phyloP scores from a whole-genome alignment of 1,139 yeast species.

The Hansenula lynferdii region DNA sequence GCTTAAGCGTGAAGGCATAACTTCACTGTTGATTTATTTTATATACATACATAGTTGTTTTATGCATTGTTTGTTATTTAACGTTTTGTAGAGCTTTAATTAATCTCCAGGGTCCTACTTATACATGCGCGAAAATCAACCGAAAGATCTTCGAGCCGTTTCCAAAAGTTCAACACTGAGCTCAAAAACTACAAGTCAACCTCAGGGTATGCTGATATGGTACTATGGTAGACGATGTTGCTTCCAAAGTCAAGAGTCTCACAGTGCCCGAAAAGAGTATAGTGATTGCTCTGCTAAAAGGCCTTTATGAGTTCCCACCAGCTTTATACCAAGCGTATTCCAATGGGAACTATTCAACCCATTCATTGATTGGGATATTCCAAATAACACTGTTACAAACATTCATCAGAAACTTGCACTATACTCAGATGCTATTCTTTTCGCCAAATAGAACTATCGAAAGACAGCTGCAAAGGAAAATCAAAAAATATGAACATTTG shows the following conservation, averaged over 20 bases:
- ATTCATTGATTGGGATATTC: neutral
- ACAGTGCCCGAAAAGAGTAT: neutral
- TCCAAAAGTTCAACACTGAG: too few relatives aligned
- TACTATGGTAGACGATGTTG: too few relatives aligned
- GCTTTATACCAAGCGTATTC: neutral
- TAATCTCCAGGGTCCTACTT: too few relatives aligned
- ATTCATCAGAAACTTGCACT: slow-evolving; percentile 1
- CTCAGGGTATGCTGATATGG: too few relatives aligned
- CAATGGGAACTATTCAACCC: neutral
- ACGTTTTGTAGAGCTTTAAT: too few relatives aligned
- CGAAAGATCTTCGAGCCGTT: too few relatives aligned
- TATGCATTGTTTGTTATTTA: too few relatives aligned
- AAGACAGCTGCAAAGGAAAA: neutral
- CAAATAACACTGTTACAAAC: slow-evolving; percentile 1
- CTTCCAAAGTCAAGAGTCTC: neutral
- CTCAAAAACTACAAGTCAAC: too few relatives aligned
- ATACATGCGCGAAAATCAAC: too few relatives aligned
- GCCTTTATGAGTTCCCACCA: neutral
- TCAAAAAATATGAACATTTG: neutral
- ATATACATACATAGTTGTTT: too few relatives aligned
- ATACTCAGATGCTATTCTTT: slow-evolving; percentile 1
- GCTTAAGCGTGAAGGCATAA: neutral
- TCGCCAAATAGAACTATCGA: slow-evolving; percentile 2
- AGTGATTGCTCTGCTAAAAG: neutral
- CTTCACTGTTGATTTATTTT: too few relatives aligned